phyloP scores from a whole-genome alignment of 768 basidiomycete genomes.

The Tremella mesenterica region DNA sequence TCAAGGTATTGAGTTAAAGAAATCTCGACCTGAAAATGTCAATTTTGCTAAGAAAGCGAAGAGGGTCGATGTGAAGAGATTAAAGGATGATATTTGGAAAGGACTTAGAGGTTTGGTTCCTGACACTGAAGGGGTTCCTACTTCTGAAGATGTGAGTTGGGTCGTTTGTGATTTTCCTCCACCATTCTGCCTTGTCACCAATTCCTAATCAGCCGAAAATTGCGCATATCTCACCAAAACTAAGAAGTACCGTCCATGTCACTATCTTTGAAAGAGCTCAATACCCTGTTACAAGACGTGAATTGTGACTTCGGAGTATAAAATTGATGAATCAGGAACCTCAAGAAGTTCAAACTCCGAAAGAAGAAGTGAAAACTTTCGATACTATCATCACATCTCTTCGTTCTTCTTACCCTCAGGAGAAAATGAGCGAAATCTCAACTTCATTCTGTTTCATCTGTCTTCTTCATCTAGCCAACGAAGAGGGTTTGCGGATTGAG shows the following conservation, averaged over 20 bases:
- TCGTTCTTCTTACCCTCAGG: slow-evolving; percentile 70
- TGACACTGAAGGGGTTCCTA: slow-evolving; percentile 7
- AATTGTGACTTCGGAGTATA: not conserved
- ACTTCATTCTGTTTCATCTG: slow-evolving; percentile 99
- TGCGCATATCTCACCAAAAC: no score
- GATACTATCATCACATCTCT: slow-evolving; percentile 68
- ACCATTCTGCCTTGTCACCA: no score
- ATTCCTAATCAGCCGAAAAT: no score
- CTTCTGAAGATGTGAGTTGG: slow-evolving; percentile 16
- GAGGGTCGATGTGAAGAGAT: slow-evolving; percentile 86
- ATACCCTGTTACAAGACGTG: not conserved
- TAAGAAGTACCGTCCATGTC: no score
- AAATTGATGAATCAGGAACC: not conserved
- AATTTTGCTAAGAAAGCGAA: slow-evolving; percentile 94
- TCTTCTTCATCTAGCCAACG: slow-evolving; percentile 88
- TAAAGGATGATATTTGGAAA: slow-evolving; percentile 98
- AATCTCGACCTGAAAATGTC: slow-evolving; percentile 76
- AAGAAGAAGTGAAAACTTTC: slow-evolving; percentile 40
- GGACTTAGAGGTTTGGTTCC: slow-evolving; percentile 66
- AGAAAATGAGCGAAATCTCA: slow-evolving; percentile 96
- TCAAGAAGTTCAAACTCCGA: slow-evolving; percentile 14
- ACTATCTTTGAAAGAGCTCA: not conserved
- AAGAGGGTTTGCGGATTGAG: slow-evolving; percentile 79
- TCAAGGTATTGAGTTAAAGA: slow-evolving; percentile 59
- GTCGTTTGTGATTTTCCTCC: no score